phyloP scores from a whole-genome alignment of 257 asterid genomes.

The Buddleja alternifolia region DNA sequence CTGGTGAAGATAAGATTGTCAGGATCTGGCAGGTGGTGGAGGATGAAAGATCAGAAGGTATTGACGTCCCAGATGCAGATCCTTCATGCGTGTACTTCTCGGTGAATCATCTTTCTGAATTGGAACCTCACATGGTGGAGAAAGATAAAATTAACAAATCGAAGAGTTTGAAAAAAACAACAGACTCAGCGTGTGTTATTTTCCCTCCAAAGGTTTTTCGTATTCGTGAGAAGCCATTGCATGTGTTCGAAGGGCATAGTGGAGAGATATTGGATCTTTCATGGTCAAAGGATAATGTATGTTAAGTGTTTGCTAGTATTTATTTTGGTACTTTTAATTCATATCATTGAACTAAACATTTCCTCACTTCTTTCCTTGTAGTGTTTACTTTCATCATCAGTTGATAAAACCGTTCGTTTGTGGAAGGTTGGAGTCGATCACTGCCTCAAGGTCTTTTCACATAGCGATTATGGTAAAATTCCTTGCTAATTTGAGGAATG shows the following conservation, averaged over 20 bases:
- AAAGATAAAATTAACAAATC: conserved; percentile 51
- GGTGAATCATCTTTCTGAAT: conserved; percentile 67
- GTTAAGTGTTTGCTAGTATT: conserved; percentile 33
- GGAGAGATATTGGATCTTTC: conserved; percentile 82
- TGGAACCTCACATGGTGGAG: conserved; percentile 57
- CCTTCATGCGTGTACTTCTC: conserved; percentile 86
- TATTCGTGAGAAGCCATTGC: conserved; percentile 74
- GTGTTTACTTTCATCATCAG: conserved; percentile 84
- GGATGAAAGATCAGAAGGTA: conserved; percentile 65
- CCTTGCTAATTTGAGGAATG: conserved; percentile 7
- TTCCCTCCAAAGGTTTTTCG: conserved; percentile 81
- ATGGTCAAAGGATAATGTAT: conserved; percentile 81
- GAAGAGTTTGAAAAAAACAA: conserved; percentile 49
- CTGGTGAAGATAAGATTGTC: conserved; percentile 82
- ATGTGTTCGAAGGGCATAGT: conserved; percentile 70
- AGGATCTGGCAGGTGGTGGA: conserved; percentile 88
- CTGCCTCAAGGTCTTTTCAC: conserved; percentile 75
- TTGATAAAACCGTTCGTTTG: conserved; percentile 89
- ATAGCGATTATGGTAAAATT: conserved; percentile 75
- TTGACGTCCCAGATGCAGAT: conserved; percentile 66
- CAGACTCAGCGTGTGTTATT: conserved; percentile 80
- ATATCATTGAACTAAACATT: not conserved
- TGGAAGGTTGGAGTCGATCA: conserved; percentile 82
- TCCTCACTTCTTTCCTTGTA: conserved; percentile 38
- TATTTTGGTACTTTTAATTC: conserved; percentile 3